Conservation (phyloP, 1,139 yeast species). For the Candida anutae region DNA sequence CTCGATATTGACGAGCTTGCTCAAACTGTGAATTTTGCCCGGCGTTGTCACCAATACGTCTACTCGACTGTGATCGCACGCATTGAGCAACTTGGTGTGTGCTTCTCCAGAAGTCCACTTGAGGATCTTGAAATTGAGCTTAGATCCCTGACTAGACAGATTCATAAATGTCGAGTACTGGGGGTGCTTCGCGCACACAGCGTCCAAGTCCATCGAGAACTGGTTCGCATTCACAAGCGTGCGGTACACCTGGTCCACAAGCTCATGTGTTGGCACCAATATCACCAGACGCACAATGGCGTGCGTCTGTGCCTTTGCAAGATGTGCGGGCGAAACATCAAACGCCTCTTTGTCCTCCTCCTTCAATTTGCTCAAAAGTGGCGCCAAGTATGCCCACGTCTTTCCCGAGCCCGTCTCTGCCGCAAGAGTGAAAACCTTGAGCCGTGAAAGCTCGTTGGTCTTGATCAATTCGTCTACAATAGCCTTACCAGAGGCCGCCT, state of each 20-base stretch:
- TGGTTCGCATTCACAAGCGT: constrained; percentile 38
- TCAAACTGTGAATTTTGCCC: constrained; percentile 45
- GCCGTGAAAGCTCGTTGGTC: constrained; percentile 26
- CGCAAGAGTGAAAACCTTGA: constrained; percentile 71
- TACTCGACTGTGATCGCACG: constrained; percentile 39
- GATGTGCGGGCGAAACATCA: constrained; percentile 18
- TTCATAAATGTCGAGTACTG: constrained; percentile 17
- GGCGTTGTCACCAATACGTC: constrained; percentile 88
- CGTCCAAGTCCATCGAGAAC: constrained; percentile 14
- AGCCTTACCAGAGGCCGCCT: constrained; percentile 9
- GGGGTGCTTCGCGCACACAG: constrained; percentile 11
- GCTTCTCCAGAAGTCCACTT: constrained; percentile 54
- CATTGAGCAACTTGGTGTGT: constrained; percentile 41
- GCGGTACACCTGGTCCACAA: constrained; percentile 69
- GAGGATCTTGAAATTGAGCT: constrained; percentile 37
- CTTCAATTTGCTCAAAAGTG: constrained; percentile 60
- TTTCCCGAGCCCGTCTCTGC: constrained; percentile 98
- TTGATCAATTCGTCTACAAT: constrained; percentile 21
- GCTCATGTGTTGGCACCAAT: constrained; percentile 81
- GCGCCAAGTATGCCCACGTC: constrained; percentile 83
- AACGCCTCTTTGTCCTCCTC: constrained; percentile 39
- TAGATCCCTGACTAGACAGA: constrained; percentile 16
- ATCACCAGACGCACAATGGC: constrained; percentile 62
- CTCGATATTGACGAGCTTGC: constrained; percentile 34
- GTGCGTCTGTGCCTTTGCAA: constrained; percentile 18